Conservation (phyloP, 148 eudicot species). For the Vaccinium macrocarpon region DNA sequence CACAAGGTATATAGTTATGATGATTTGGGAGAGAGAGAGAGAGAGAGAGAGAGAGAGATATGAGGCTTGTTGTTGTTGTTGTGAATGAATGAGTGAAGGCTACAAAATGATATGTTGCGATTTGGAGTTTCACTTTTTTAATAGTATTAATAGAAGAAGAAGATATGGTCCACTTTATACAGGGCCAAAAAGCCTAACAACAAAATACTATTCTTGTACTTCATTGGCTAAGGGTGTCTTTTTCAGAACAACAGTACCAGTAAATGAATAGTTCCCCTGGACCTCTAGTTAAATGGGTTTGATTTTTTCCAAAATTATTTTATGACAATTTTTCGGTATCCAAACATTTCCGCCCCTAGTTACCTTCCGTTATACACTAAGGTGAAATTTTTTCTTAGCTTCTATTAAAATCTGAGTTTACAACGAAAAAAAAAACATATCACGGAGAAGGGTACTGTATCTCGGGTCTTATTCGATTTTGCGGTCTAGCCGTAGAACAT, state of each 20-base stretch:
- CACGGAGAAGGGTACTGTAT: not conserved
- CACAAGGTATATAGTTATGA: slow-evolving; percentile 10
- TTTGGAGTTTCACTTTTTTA: slow-evolving; percentile 8
- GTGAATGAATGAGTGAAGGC: slow-evolving; percentile 36
- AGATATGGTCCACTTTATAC: slow-evolving; percentile 3
- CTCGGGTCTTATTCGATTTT: too few relatives aligned
- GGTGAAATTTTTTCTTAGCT: too few relatives aligned
- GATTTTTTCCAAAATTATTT: too few relatives aligned
- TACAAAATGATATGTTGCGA: slow-evolving; percentile 10
- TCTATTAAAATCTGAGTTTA: too few relatives aligned
- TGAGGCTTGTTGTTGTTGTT: not conserved
- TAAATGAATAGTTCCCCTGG: not conserved
- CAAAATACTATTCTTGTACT: slow-evolving; percentile 5
- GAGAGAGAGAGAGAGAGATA: slow-evolving; percentile 3
- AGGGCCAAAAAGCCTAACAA: slow-evolving; percentile 11
- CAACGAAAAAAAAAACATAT: too few relatives aligned
- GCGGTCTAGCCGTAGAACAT: too few relatives aligned
- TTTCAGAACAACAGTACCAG: not conserved
- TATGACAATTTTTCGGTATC: too few relatives aligned
- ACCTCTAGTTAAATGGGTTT: too few relatives aligned
- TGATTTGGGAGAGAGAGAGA: not conserved
- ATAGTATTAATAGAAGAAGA: not conserved
- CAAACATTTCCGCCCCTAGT: too few relatives aligned
- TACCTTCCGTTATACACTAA: too few relatives aligned
- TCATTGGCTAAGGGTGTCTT: not conserved